Conservation (phyloP, 1,139 yeast genomes). For the Yamadazyma oceani region DNA sequence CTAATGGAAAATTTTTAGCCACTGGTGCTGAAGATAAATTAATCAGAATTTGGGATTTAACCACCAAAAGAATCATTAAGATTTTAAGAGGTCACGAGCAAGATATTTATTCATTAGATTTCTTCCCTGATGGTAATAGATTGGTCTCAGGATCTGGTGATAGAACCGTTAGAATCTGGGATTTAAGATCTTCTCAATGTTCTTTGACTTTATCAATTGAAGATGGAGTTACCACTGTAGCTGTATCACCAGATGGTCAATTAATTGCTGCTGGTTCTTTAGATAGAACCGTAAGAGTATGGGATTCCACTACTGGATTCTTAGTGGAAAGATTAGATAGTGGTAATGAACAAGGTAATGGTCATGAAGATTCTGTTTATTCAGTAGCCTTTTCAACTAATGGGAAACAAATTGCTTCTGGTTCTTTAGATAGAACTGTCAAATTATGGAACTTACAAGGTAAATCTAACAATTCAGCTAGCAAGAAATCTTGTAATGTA, state of each 20-base stretch:
- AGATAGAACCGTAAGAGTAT: constrained; percentile 92
- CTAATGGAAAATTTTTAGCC: constrained; percentile 93
- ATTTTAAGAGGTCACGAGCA: constrained; percentile 95
- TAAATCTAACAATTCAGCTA: constrained; percentile 47
- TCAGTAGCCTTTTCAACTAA: constrained; percentile 91
- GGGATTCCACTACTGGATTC: constrained; percentile 95
- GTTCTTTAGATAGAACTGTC: constrained; percentile 93
- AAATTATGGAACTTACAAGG: constrained; percentile 89
- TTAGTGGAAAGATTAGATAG: constrained; percentile 91
- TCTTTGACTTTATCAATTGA: constrained; percentile 87
- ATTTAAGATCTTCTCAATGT: constrained; percentile 87
- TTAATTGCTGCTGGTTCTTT: constrained; percentile 95
- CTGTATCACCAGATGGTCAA: constrained; percentile 93
- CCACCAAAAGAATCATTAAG: constrained; percentile 82
- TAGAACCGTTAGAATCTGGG: constrained; percentile 97
- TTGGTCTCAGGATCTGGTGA: constrained; percentile 97
- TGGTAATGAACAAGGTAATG: constrained; percentile 83
- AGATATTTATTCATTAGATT: constrained; percentile 94
- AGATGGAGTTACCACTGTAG: constrained; percentile 98
- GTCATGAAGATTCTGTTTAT: constrained; percentile 95
- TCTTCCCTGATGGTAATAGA: constrained; percentile 92
- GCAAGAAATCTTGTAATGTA: constrained; percentile 71
- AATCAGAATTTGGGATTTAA: constrained; percentile 95
- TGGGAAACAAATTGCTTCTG: constrained; percentile 91
- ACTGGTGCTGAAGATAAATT: constrained; percentile 98